Evolutionary conservation across 129 eudicot genomes (phyloP).

Genomic region (Scalesia atractyloides): DNA sequence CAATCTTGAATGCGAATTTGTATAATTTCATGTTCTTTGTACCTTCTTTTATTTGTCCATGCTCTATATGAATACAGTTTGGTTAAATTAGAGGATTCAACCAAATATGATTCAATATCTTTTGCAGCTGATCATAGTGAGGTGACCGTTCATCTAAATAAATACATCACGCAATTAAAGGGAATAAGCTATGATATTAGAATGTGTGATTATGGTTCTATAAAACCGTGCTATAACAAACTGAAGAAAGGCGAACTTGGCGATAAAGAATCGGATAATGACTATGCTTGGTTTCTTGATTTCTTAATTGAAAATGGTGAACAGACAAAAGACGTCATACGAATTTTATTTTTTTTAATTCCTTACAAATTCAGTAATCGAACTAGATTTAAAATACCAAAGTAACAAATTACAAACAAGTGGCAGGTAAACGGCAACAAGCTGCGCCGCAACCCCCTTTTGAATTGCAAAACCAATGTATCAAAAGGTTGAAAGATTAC

Average conservation of each 20-base stretch:
- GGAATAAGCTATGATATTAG: not conserved
- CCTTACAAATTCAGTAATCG: no score
- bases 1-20: not conserved
- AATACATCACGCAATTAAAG: not conserved
- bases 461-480: no score
- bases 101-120: not conserved
- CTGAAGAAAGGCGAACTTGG: not conserved
- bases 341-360: no score
- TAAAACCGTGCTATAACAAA: not conserved
- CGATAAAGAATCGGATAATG: constrained; percentile 14
- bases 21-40: not conserved
- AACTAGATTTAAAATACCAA: no score
- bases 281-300: constrained; percentile 9
- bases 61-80: not conserved
- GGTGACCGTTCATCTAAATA: constrained; percentile 14
- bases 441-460: no score
- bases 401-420: no score
- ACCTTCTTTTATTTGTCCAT: not conserved
- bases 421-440: no score
- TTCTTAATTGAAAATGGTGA: not conserved
- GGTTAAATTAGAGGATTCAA: not conserved
- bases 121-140: constrained; percentile 28
- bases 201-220: constrained; percentile 5
- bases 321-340: not conserved
- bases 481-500: no score